Percentiles rank a stretch among this genome's conserved stretches.
Evolutionary conservation across 1,139 yeast genomes (phyloP).

Genomic region (Pneumocystis jirovecii): DNA sequence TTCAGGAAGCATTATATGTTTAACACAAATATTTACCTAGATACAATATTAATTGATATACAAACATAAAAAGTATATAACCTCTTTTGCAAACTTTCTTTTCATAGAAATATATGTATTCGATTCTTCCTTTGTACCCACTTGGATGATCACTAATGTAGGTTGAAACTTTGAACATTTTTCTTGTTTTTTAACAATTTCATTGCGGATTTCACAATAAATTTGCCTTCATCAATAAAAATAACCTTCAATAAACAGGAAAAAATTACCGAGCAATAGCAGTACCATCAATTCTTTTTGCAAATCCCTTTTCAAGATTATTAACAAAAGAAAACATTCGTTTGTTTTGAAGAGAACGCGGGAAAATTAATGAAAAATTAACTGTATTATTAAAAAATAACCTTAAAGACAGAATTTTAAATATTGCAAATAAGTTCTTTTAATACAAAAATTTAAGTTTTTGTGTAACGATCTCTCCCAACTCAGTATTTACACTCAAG

Average conservation of each 20-base stretch:
- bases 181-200: constrained; percentile 41
- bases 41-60: not conserved
- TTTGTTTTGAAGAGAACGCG: not conserved
- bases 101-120: constrained; percentile 92
- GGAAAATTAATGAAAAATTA: not conserved
- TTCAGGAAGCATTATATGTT: not conserved
- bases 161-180: constrained; percentile 56
- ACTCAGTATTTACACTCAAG: too few relatives aligned
- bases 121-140: constrained; percentile 81
- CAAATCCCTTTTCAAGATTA: not conserved
- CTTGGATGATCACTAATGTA: constrained; percentile 69
- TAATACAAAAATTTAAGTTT: too few relatives aligned
- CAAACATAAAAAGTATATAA: not conserved
- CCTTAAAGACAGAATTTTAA: not conserved
- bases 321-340: not conserved
- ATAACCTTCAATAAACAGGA: not conserved
- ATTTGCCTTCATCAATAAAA: not conserved
- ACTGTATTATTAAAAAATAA: not conserved
- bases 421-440: not conserved
- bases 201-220: constrained; percentile 20
- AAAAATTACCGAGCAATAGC: not conserved
- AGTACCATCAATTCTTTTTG: not conserved
- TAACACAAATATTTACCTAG: not conserved
- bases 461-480: too few relatives aligned
- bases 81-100: constrained; percentile 61